Evolutionary conservation across 441 rosid species (phyloP).

Genomic region (Bocquillonia castaneifolia): DNA sequence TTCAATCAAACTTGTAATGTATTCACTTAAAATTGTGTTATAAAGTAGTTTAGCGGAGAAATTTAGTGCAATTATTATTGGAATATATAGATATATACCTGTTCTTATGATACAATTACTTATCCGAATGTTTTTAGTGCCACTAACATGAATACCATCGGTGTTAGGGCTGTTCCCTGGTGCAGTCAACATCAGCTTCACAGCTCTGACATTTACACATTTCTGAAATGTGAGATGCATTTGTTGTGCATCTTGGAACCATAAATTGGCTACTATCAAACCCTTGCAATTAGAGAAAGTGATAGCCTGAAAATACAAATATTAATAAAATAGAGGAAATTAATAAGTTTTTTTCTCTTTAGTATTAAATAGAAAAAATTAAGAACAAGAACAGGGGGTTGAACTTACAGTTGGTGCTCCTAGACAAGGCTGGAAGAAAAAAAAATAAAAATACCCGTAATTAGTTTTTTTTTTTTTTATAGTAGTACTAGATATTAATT

Average conservation of each 20-base stretch:
- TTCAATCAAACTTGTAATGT: too few species aligned
- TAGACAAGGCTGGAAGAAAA: slow-evolving; percentile 57
- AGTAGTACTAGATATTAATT: neutral
- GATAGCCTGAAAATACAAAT: slow-evolving; percentile 48
- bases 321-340: neutral
- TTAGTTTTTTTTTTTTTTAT: neutral
- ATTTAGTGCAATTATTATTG: neutral
- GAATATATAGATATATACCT: slow-evolving; percentile 34
- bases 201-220: slow-evolving; percentile 50
- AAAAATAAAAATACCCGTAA: neutral
- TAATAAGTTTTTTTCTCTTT: neutral
- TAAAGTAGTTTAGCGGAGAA: neutral
- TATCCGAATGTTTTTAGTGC: slow-evolving; percentile 58
- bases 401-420: slow-evolving; percentile 76
- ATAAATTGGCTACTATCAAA: slow-evolving; percentile 41
- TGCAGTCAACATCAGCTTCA: slow-evolving; percentile 46
- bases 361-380: neutral
- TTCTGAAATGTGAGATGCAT: slow-evolving; percentile 64
- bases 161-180: slow-evolving; percentile 87
- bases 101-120: slow-evolving; percentile 53
- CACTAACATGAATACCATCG: slow-evolving; percentile 77
- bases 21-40: too few species aligned
- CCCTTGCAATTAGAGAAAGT: slow-evolving; percentile 54
- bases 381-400: neutral
- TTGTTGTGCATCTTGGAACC: slow-evolving; percentile 62